These are phyloP conservation scores for Entomortierella chlamydospora DNA, from an alignment of 192 early-diverging fungal genomes.

Conservation along the genomic window DNA sequence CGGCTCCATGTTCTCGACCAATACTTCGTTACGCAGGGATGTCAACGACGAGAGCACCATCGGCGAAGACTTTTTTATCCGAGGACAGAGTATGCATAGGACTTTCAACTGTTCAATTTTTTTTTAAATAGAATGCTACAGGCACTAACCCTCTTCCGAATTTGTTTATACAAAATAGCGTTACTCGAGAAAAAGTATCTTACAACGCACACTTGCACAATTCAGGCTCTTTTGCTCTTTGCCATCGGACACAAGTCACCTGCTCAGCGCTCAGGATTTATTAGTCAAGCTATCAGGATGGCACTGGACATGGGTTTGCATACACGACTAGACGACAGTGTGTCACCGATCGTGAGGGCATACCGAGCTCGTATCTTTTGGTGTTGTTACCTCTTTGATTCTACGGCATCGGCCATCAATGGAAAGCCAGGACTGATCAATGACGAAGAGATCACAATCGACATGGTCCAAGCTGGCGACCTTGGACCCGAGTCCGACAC, in stretches of 20 bases:
- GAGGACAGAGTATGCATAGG: constrained; percentile 33
- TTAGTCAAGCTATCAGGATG: constrained; percentile 53
- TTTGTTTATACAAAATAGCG: constrained; percentile 1
- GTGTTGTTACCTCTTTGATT: constrained; percentile 49
- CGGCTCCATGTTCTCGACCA: constrained; percentile 28
- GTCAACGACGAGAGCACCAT: constrained; percentile 38
- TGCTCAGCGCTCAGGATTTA: constrained; percentile 43
- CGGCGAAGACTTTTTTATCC: constrained; percentile 42
- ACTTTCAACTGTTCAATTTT: no score
- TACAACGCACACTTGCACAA: constrained; percentile 47
- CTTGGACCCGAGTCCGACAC: constrained; percentile 42
- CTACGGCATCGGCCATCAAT: constrained; percentile 42
- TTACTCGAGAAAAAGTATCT: constrained; percentile 49
- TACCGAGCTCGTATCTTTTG: constrained; percentile 48
- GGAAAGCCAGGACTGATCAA: constrained; percentile 47
- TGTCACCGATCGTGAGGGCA: constrained; percentile 21
- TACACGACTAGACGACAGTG: constrained; percentile 21
- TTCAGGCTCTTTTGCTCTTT: constrained; percentile 44
- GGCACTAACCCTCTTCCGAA: background rate
- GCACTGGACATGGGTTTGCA: constrained; percentile 50
- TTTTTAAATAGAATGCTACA: no score
- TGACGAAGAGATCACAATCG: constrained; percentile 40
- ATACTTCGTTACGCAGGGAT: constrained; percentile 32
- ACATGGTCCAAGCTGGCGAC: constrained; percentile 41
- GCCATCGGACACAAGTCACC: constrained; percentile 52